Evolutionary conservation across 2,329 filamentous ascomycete species (phyloP).

Genomic region (Dichotomopilus funicola): DNA sequence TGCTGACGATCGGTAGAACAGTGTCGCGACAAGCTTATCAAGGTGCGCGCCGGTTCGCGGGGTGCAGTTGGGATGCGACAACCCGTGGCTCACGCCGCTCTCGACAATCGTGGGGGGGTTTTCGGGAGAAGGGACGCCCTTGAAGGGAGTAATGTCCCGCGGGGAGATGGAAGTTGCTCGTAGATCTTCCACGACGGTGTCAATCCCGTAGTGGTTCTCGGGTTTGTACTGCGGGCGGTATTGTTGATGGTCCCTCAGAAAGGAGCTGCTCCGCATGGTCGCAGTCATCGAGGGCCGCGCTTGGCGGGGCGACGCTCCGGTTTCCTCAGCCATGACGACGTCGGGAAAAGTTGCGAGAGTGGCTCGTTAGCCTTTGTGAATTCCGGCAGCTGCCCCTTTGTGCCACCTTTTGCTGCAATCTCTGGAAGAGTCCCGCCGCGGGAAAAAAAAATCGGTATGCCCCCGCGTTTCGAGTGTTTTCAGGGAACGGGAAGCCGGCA

Average conservation of each 20-base stretch:
- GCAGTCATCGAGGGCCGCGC: slow-evolving; percentile 22
- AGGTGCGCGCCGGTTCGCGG: slow-evolving; percentile 42
- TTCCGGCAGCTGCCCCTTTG: neutral
- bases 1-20: slow-evolving; percentile 52
- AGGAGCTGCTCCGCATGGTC: slow-evolving; percentile 50
- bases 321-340: slow-evolving; percentile 20
- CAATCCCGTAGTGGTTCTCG: slow-evolving; percentile 55
- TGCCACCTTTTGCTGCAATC: neutral
- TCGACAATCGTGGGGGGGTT: slow-evolving; percentile 55
- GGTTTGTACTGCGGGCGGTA: slow-evolving; percentile 50
- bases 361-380: neutral
- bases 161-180: slow-evolving; percentile 34
- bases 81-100: slow-evolving; percentile 54
- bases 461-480: slow-evolving; percentile 6
- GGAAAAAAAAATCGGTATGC: neutral
- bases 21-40: slow-evolving; percentile 53
- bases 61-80: slow-evolving; percentile 58
- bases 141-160: slow-evolving; percentile 44
- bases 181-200: slow-evolving; percentile 56
- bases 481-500: neutral
- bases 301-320: slow-evolving; percentile 10
- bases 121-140: slow-evolving; percentile 53
- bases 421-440: neutral
- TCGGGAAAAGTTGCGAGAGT: neutral
- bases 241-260: slow-evolving; percentile 57